These are phyloP conservation scores for Mortierella sp. DNA, from an alignment of 371 early-diverging fungal genomes.

Conservation along the genomic window DNA sequence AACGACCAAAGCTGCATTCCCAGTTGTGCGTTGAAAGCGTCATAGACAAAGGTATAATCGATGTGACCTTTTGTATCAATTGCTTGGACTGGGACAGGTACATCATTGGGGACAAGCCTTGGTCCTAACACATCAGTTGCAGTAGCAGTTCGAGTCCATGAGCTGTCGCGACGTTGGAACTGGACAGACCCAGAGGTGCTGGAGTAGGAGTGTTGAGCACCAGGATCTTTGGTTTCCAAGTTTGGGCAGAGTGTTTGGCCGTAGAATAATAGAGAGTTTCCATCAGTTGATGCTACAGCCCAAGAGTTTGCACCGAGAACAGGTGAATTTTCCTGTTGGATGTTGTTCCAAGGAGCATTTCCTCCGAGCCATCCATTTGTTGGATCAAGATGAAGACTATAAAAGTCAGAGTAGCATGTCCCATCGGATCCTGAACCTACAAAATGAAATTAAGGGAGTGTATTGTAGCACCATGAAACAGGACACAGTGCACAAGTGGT, in stretches of 20 bases:
- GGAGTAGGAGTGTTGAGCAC: constrained; percentile 15
- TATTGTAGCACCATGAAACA: neutral
- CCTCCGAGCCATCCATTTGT: constrained; percentile 35
- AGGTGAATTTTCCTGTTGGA: constrained; percentile 1
- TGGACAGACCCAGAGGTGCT: constrained; percentile 26
- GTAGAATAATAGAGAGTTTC: constrained; percentile 30
- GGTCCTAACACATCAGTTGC: constrained; percentile 30
- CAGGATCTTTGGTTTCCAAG: neutral
- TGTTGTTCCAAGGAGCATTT: constrained; percentile 28
- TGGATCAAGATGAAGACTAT: constrained; percentile 39
- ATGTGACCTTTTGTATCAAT: constrained; percentile 20
- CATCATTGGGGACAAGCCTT: constrained; percentile 29
- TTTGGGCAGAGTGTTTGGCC: constrained; percentile 42
- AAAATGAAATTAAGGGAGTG: neutral
- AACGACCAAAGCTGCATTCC: constrained; percentile 45
- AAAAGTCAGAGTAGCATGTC: constrained; percentile 45
- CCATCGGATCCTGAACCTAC: constrained; percentile 36
- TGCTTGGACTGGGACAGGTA: constrained; percentile 42
- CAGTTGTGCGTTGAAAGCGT: constrained; percentile 35
- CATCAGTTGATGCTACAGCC: constrained; percentile 37
- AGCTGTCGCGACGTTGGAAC: neutral
- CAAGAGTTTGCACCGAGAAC: constrained; percentile 26
- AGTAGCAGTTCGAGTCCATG: constrained; percentile 8
- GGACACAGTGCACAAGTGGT: neutral
- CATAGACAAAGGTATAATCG: constrained; percentile 47